phyloP scores from a whole-genome alignment of 139 green algal genomes.

The Desmodesmus armatus region DNA sequence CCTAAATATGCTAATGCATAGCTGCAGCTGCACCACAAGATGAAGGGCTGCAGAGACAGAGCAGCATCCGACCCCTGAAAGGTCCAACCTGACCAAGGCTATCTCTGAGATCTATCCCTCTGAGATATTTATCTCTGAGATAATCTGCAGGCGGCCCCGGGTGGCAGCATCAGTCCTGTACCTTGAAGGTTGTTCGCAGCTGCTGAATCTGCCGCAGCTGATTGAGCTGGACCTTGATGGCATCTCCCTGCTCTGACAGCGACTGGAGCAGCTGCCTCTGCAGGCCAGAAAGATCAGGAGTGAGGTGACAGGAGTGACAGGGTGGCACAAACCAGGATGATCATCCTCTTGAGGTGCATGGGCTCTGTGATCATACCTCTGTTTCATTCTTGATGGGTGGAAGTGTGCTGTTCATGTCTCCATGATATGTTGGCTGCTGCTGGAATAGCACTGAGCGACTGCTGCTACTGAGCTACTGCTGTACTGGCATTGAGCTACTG shows the following conservation, averaged over 20 bases:
- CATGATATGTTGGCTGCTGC: background rate
- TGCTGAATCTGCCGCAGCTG: background rate
- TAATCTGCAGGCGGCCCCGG: background rate
- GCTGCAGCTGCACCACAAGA: background rate
- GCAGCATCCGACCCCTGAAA: background rate
- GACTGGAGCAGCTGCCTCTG: conserved; percentile 14
- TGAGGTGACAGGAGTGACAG: background rate
- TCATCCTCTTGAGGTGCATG: background rate
- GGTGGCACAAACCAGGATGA: background rate
- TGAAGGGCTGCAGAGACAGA: background rate
- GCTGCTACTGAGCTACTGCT: too few relatives aligned
- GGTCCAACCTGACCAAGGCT: background rate
- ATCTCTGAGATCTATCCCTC: background rate
- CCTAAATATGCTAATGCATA: background rate
- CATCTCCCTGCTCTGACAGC: background rate
- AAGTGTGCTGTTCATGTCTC: background rate
- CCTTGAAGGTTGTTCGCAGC: background rate
- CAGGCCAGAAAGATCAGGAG: background rate
- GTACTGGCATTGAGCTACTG: too few relatives aligned
- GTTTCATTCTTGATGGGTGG: background rate
- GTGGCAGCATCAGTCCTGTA: background rate
- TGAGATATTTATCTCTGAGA: background rate
- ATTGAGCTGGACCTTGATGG: background rate
- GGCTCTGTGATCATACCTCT: background rate
- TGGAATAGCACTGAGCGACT: too few relatives aligned